phyloP scores from a whole-genome alignment of 2,329 filamentous ascomycete species.

The Blumeria hordei region DNA sequence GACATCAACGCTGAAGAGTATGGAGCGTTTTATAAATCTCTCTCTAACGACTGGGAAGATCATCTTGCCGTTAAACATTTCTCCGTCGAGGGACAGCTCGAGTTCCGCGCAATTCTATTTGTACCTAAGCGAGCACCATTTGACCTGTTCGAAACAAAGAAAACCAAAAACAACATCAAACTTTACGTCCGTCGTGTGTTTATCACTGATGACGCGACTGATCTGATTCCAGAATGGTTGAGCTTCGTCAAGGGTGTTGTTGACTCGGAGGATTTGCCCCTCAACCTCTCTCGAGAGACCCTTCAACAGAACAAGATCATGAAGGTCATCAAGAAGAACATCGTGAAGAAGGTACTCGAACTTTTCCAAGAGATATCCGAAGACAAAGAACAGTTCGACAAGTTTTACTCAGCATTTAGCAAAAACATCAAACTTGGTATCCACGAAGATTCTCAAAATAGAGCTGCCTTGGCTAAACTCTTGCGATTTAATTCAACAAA shows the following conservation, averaged over 20 bases:
- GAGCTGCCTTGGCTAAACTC: conserved; percentile 76
- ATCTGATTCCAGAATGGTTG: conserved; percentile 98
- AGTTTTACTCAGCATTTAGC: conserved; percentile 98
- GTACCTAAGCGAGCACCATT: conserved; percentile 98
- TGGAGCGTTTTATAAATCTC: conserved; percentile 97
- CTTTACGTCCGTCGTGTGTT: conserved; percentile 99
- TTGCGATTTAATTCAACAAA: conserved; percentile 98
- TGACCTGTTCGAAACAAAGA: conserved; percentile 99
- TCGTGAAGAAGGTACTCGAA: conserved; percentile 99
- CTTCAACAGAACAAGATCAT: conserved; percentile 99
- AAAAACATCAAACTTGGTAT: conserved; percentile 99
- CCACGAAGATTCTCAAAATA: conserved; percentile 99
- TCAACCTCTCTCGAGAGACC: conserved; percentile 99
- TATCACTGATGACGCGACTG: conserved; percentile 98
- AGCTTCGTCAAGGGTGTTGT: conserved; percentile 99
- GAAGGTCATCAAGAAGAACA: conserved; percentile 99
- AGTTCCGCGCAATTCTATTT: conserved; percentile 99
- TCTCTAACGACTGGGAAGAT: conserved; percentile 99
- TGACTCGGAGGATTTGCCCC: conserved; percentile 96
- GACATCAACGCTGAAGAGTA: conserved; percentile 96
- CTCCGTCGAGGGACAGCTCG: conserved; percentile 98
- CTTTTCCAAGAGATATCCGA: conserved; percentile 98
- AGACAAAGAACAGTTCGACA: conserved; percentile 99
- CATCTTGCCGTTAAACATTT: conserved; percentile 99
- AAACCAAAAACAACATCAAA: conserved; percentile 99